A percentile compares a stretch with the other conserved stretches of the same genome.
Evolutionary conservation across 179 eudicot species (phyloP).

Genomic region (Nepenthes alata): DNA sequence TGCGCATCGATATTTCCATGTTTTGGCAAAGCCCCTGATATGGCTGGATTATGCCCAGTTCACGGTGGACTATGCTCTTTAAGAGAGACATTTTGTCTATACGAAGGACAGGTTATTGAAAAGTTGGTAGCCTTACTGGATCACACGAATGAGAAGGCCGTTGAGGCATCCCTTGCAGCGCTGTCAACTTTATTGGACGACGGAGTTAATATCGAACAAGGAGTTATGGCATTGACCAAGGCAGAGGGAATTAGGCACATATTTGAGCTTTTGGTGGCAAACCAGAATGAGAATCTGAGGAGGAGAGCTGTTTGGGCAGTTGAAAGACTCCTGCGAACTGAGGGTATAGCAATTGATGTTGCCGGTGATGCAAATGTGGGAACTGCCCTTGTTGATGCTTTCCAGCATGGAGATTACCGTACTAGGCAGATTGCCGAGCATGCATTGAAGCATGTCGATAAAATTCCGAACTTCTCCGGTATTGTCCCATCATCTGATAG

Average conservation of each 20-base stretch:
- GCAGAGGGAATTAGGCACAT: conserved; percentile 63
- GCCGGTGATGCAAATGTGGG: conserved; percentile 61
- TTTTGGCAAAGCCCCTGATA: conserved; percentile 40
- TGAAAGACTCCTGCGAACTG: conserved; percentile 63
- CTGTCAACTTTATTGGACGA: conserved; percentile 73
- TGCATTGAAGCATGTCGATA: conserved; percentile 72
- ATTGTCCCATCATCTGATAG: conserved; percentile 28
- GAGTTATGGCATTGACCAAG: conserved; percentile 39
- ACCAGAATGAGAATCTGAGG: conserved; percentile 57
- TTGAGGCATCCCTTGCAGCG: conserved; percentile 86
- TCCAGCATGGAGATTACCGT: conserved; percentile 65
- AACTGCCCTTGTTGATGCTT: conserved; percentile 84
- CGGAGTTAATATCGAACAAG: conserved; percentile 55
- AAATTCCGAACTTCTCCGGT: conserved; percentile 87
- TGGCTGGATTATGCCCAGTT: conserved; percentile 50
- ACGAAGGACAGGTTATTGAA: conserved; percentile 62
- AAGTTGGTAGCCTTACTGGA: conserved; percentile 70
- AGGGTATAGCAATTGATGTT: conserved; percentile 49
- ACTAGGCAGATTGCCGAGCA: conserved; percentile 86
- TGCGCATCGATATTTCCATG: conserved; percentile 47
- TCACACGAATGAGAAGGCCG: conserved; percentile 67
- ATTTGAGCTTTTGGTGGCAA: conserved; percentile 57
- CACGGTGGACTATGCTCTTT: conserved; percentile 65
- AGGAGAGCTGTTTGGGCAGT: conserved; percentile 76
- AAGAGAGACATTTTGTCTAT: conserved; percentile 60